Conservation (phyloP, 768 basidiomycete genomes). For the Rhizopogon vesiculosus region DNA sequence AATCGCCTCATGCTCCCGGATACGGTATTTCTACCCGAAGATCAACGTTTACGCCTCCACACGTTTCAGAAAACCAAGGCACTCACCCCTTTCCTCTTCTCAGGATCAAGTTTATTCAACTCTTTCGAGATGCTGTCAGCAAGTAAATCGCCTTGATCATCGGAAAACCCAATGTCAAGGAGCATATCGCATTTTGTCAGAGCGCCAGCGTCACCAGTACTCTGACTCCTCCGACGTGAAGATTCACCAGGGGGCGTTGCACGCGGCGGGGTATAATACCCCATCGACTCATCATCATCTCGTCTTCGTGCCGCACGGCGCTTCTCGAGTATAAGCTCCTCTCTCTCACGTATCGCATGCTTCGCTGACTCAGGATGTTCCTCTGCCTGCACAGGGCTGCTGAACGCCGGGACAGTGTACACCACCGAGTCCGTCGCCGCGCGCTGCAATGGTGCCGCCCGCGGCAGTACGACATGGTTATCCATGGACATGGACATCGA, state of each 20-base stretch:
- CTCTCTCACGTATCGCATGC: constrained; percentile 61
- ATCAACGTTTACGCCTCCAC: constrained; percentile 4
- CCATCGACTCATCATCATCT: constrained; percentile 43
- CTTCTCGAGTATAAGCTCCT: constrained; percentile 68
- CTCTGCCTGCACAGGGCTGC: constrained; percentile 25
- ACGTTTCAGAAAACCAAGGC: constrained; percentile 1
- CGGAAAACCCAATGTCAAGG: constrained; percentile 33
- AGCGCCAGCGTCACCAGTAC: constrained; percentile 68
- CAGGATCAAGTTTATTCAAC: constrained; percentile 50
- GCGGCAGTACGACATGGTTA: constrained; percentile 10
- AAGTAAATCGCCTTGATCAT: constrained; percentile 49
- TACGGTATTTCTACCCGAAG: constrained; percentile 62
- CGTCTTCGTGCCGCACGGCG: constrained; percentile 55
- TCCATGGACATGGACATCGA: constrained; percentile 18
- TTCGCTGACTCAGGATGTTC: constrained; percentile 43
- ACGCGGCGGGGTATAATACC: constrained; percentile 28
- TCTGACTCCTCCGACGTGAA: constrained; percentile 66
- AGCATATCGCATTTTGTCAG: constrained; percentile 28
- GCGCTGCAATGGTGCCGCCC: constrained; percentile 33
- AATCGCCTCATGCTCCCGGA: constrained; percentile 77
- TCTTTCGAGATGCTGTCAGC: constrained; percentile 72
- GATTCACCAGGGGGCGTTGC: constrained; percentile 38
- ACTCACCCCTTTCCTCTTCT: constrained; percentile 21
- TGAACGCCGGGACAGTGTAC: constrained; percentile 25
- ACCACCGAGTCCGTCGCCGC: constrained; percentile 47